Evolutionary conservation across 495 filamentous ascomycete species (phyloP).

Genomic region (Penicillium alfredii): DNA sequence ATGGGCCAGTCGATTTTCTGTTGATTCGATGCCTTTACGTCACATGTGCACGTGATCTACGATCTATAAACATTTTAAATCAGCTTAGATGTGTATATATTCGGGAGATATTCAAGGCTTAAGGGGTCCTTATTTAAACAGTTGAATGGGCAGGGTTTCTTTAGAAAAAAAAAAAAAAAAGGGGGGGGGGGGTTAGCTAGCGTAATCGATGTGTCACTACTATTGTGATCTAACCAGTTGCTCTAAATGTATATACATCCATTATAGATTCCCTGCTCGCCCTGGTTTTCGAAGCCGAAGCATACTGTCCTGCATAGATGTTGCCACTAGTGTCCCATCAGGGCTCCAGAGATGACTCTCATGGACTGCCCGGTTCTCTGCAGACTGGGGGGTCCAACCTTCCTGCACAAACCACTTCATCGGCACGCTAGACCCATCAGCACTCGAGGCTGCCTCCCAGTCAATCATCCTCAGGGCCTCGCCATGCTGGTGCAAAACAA

Average conservation of each 20-base stretch:
- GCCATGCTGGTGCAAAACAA: conserved; percentile 52
- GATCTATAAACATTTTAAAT: too few species aligned
- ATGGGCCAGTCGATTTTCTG: too few species aligned
- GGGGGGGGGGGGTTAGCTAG: too few species aligned
- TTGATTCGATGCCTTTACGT: too few species aligned
- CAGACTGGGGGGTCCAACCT: conserved; percentile 50
- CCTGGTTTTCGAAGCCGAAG: conserved; percentile 20
- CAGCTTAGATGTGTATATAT: too few species aligned
- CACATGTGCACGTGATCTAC: conserved; percentile 1
- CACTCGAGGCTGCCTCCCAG: conserved; percentile 14
- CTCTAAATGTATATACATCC: not conserved
- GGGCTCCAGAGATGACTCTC: conserved; percentile 61
- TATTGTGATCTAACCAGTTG: not conserved
- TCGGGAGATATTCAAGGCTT: not conserved
- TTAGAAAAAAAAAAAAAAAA: too few species aligned
- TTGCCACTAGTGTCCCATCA: conserved; percentile 54
- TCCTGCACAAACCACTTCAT: conserved; percentile 68
- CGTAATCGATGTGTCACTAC: too few species aligned
- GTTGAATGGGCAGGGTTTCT: too few species aligned
- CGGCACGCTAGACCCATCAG: conserved; percentile 15
- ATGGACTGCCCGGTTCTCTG: conserved; percentile 52
- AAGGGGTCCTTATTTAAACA: conserved; percentile 1
- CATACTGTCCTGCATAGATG: conserved; percentile 59
- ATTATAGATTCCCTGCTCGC: conserved; percentile 23
- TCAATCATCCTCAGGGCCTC: conserved; percentile 38